Evolutionary conservation across 306 rosid species (phyloP).

Genomic region (Dryas drummondii): DNA sequence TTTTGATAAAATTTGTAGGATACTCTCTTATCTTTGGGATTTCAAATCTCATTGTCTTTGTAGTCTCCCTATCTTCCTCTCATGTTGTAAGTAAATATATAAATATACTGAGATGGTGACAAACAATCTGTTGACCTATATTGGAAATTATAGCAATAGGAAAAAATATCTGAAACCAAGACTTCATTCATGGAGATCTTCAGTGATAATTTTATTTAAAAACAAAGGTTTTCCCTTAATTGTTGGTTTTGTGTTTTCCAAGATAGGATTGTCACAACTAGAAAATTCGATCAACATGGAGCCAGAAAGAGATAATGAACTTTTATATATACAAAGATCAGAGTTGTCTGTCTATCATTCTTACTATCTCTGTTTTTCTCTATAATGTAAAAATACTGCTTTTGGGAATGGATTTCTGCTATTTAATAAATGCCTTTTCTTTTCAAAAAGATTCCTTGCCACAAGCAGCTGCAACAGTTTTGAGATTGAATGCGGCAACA

Average conservation of each 20-base stretch:
- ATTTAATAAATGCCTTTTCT: neutral
- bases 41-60: neutral
- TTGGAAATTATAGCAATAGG: neutral
- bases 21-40: neutral
- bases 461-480: slow-evolving; percentile 23
- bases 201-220: neutral
- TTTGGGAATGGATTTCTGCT: neutral
- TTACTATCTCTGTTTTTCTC: neutral
- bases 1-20: neutral
- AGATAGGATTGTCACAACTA: neutral
- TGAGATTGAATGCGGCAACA: slow-evolving; percentile 14
- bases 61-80: neutral
- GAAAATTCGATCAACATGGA: too few relatives aligned
- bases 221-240: neutral
- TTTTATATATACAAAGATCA: neutral
- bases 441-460: neutral
- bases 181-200: neutral
- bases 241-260: neutral
- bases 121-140: neutral
- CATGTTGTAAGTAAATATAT: neutral
- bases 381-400: too few relatives aligned
- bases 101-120: neutral
- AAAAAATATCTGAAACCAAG: neutral
- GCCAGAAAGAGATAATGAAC: neutral
- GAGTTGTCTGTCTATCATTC: neutral